Percentiles rank a stretch among this genome's conserved stretches.
Conservation (phyloP, 768 basidiomycete genomes). For the Tephrocybe rancida region DNA sequence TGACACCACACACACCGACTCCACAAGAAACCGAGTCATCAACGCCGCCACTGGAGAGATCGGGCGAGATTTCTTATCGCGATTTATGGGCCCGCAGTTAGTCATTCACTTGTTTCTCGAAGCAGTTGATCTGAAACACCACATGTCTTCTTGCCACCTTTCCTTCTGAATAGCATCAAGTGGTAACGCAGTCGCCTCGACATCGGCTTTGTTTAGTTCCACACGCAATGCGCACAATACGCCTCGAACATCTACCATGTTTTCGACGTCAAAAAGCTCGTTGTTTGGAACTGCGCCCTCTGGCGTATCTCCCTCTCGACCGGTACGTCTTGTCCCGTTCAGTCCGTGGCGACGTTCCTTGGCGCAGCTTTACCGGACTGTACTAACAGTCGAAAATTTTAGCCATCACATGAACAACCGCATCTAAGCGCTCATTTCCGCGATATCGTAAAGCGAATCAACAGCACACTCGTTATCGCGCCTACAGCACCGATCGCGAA, state of each 20-base stretch:
- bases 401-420: constrained; percentile 11
- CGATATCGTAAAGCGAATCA: constrained; percentile 65
- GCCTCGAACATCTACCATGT: constrained; percentile 15
- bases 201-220: constrained; percentile 34
- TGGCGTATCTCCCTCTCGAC: constrained; percentile 14
- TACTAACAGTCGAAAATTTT: not conserved
- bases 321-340: constrained; percentile 4
- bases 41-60: constrained; percentile 7
- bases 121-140: constrained; percentile 12
- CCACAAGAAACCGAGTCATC: constrained; percentile 9
- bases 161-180: not conserved
- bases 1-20: not conserved
- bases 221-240: constrained; percentile 8
- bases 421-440: constrained; percentile 39
- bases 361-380: not conserved
- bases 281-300: constrained; percentile 43
- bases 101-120: constrained; percentile 3
- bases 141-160: not conserved
- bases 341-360: not conserved
- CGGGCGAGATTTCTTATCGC: constrained; percentile 5
- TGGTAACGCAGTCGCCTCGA: constrained; percentile 10
- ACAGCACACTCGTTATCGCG: constrained; percentile 61
- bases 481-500: constrained; percentile 46
- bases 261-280: constrained; percentile 39
- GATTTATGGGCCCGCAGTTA: constrained; percentile 33